phyloP scores from a whole-genome alignment of 495 filamentous ascomycete genomes.

The Xylona heveae region DNA sequence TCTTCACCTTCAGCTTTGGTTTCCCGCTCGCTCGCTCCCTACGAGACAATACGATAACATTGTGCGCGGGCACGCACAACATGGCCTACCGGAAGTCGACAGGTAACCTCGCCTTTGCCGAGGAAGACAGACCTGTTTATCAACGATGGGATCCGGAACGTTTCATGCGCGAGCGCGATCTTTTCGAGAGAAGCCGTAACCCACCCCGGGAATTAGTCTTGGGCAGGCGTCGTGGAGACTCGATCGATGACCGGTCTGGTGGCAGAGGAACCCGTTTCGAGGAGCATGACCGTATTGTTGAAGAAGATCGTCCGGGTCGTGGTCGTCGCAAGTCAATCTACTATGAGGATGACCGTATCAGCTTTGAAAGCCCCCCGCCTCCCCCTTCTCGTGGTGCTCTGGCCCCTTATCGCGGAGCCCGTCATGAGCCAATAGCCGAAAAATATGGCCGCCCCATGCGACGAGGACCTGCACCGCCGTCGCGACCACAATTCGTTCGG shows the following conservation, averaged over 20 bases:
- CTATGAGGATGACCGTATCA: constrained; percentile 2
- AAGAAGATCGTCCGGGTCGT: neutral
- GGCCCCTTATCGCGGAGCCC: neutral
- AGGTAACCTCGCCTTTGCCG: constrained; percentile 2
- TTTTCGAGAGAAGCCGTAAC: neutral
- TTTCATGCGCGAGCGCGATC: constrained; percentile 4
- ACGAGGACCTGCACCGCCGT: constrained; percentile 1
- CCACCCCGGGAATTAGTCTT: neutral
- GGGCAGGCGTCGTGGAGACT: neutral
- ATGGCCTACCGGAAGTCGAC: constrained; percentile 7
- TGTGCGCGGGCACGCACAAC: no score
- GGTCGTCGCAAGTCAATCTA: constrained; percentile 2
- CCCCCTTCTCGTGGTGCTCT: neutral
- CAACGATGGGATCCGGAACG: constrained; percentile 6
- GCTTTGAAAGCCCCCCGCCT: neutral
- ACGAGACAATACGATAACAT: no score
- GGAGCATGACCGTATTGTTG: neutral
- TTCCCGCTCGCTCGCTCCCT: no score
- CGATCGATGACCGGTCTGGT: neutral
- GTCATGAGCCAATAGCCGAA: neutral
- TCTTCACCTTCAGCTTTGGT: no score
- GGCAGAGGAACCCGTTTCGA: neutral
- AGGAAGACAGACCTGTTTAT: no score
- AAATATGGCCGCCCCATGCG: neutral
- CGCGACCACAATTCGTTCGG: constrained; percentile 35